Percentiles rank a stretch among this genome's conserved stretches.
Conservation (phyloP, 148 eudicot species). For the Rhododendron mucronatum region DNA sequence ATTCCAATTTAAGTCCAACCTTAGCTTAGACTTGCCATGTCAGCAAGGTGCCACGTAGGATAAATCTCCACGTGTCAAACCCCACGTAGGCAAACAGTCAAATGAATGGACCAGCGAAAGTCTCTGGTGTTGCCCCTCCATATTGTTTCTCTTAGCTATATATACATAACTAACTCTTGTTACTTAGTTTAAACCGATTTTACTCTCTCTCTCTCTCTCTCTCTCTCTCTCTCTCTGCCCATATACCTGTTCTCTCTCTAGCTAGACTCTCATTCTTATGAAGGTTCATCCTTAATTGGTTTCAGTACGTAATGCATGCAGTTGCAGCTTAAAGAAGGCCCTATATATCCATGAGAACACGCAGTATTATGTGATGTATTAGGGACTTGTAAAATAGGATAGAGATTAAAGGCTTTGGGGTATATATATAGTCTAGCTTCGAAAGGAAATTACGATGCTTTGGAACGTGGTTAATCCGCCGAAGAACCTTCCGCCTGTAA, state of each 20-base stretch:
- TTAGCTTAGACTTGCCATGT: not conserved
- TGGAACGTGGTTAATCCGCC: conserved; percentile 30
- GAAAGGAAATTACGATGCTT: conserved; percentile 9
- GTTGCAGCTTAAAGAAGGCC: not conserved
- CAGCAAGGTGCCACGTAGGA: not conserved
- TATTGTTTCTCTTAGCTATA: not conserved
- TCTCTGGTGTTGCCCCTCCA: conserved; percentile 8
- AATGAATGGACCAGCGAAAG: conserved; percentile 30
- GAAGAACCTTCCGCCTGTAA: conserved; percentile 25
- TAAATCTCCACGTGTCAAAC: not conserved
- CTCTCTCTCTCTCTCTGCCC: not conserved
- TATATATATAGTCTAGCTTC: not conserved
- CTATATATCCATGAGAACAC: no score
- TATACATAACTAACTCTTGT: not conserved
- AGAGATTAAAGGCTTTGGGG: not conserved
- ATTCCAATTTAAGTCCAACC: not conserved
- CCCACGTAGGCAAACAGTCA: not conserved
- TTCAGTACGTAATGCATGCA: not conserved
- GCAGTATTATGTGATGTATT: no score
- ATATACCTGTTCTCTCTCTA: not conserved
- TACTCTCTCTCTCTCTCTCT: not conserved
- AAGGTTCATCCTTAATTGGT: conserved; percentile 8
- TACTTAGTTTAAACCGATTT: not conserved
- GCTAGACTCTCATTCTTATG: not conserved
- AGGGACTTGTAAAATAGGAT: no score